Evolutionary conservation across 192 early-diverging fungal species (phyloP).

Genomic region (Jimgerdemannia flammicorona): DNA sequence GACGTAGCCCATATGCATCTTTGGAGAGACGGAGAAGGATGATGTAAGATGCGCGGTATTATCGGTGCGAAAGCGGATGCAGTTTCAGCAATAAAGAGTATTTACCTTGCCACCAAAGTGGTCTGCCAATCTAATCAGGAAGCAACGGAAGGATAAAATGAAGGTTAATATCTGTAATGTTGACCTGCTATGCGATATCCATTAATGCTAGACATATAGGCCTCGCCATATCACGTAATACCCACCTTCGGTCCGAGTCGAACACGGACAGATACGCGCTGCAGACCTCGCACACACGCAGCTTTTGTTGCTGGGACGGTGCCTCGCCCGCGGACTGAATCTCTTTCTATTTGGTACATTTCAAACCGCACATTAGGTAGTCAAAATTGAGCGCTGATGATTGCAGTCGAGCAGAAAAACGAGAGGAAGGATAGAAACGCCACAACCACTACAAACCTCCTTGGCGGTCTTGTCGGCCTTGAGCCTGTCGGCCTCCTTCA

Average conservation of each 20-base stretch:
- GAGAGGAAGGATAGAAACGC: not conserved
- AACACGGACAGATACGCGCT: slow-evolving; percentile 48
- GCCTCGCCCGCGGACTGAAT: slow-evolving; percentile 37
- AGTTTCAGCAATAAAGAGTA: not conserved
- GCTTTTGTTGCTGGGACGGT: slow-evolving; percentile 48
- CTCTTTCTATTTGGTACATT: slow-evolving; percentile 26
- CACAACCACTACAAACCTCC: slow-evolving; percentile 22
- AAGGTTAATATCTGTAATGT: too few relatives aligned
- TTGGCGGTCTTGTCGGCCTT: slow-evolving; percentile 39
- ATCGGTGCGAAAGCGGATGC: not conserved
- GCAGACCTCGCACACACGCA: slow-evolving; percentile 55
- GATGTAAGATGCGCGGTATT: not conserved
- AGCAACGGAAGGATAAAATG: too few relatives aligned
- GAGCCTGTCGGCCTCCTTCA: slow-evolving; percentile 39
- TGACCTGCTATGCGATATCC: not conserved
- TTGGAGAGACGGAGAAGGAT: not conserved
- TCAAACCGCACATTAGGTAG: too few relatives aligned
- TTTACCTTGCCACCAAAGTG: slow-evolving; percentile 48
- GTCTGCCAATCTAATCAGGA: slow-evolving; percentile 26
- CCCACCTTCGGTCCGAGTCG: slow-evolving; percentile 44
- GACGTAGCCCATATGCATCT: slow-evolving; percentile 55
- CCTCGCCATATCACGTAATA: not conserved
- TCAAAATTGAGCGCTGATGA: not conserved
- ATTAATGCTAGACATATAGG: not conserved
- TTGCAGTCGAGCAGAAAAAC: too few relatives aligned